A percentile compares a stretch with the other conserved stretches of the same genome.
These are phyloP conservation scores for Ustilago vetiveriae DNA, from an alignment of 1,284 basidiomycete genomes.

Conservation along the genomic window DNA sequence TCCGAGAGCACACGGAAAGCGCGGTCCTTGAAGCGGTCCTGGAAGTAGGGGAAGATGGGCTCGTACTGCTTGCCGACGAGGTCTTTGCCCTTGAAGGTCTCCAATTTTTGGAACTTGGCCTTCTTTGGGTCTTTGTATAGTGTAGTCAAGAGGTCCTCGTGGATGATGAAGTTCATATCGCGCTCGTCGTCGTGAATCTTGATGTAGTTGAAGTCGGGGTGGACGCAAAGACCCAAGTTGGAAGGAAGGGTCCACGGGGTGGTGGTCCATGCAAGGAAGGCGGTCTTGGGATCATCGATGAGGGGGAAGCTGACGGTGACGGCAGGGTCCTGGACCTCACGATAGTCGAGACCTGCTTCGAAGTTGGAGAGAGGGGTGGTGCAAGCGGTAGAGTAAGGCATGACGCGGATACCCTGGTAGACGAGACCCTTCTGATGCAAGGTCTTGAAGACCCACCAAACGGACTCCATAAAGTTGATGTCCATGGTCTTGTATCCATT, in stretches of 20 bases:
- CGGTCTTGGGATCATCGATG: constrained; percentile 88
- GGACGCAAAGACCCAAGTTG: constrained; percentile 93
- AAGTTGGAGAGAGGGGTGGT: constrained; percentile 98
- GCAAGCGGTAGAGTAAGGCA: constrained; percentile 98
- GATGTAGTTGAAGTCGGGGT: constrained; percentile 94
- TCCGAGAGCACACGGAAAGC: constrained; percentile 91
- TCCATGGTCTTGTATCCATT: constrained; percentile 99
- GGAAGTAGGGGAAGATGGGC: constrained; percentile 97
- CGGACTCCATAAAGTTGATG: constrained; percentile 92
- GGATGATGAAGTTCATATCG: constrained; percentile 89
- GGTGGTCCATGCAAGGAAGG: constrained; percentile 96
- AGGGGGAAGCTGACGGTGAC: constrained; percentile 92
- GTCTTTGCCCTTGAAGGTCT: constrained; percentile 85
- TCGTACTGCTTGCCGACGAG: constrained; percentile 96
- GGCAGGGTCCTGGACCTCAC: constrained; percentile 93
- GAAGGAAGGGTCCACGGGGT: constrained; percentile 99
- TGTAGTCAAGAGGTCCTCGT: constrained; percentile 85
- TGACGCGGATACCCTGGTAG: constrained; percentile 91
- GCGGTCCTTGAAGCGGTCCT: constrained; percentile 89
- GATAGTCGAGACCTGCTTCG: constrained; percentile 92
- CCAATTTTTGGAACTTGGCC: constrained; percentile 90
- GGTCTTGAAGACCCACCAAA: constrained; percentile 99
- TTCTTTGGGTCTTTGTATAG: constrained; percentile 98
- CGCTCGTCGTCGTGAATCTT: constrained; percentile 94
- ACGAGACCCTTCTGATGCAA: constrained; percentile 93